Percentiles rank a stretch among this genome's conserved stretches.
phyloP scores from a whole-genome alignment of 768 basidiomycete genomes.

The Mycena leptocephala region DNA sequence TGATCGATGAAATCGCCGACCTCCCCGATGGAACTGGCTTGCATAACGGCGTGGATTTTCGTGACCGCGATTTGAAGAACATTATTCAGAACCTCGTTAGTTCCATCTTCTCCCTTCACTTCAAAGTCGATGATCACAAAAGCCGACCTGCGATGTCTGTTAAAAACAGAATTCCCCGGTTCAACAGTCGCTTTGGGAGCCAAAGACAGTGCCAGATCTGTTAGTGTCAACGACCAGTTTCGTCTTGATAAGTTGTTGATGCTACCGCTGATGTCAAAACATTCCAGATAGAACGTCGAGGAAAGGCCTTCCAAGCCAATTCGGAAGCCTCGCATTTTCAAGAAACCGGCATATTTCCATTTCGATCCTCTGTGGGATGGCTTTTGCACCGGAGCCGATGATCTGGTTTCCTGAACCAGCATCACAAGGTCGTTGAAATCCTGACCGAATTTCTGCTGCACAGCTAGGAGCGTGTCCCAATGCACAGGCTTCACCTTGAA shows the following conservation, averaged over 20 bases:
- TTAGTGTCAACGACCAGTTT: conserved; percentile 79
- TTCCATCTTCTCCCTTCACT: conserved; percentile 50
- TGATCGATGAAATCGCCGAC: conserved; percentile 92
- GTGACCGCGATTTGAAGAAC: conserved; percentile 71
- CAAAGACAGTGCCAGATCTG: conserved; percentile 88
- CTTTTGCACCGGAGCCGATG: conserved; percentile 38
- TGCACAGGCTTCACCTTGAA: conserved; percentile 86
- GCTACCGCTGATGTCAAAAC: conserved; percentile 80
- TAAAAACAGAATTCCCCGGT: conserved; percentile 59
- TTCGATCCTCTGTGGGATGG: conserved; percentile 10
- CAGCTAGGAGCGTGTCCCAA: conserved; percentile 86
- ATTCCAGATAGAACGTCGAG: conserved; percentile 84
- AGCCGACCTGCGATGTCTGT: conserved; percentile 79
- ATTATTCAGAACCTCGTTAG: conserved; percentile 44
- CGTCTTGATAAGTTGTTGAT: conserved; percentile 63
- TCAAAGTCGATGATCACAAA: conserved; percentile 89
- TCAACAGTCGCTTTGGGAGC: conserved; percentile 68
- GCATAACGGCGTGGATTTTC: conserved; percentile 94
- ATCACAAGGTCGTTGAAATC: conserved; percentile 88
- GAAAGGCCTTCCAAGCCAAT: conserved; percentile 84
- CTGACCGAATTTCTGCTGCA: conserved; percentile 92
- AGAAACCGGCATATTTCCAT: conserved; percentile 64
- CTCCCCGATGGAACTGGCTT: conserved; percentile 93
- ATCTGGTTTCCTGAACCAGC: conserved; percentile 75
- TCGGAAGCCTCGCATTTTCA: conserved; percentile 86